These are phyloP conservation scores for Huntiella omanensis DNA, from an alignment of 2,329 filamentous ascomycete genomes.

Conservation along the genomic window DNA sequence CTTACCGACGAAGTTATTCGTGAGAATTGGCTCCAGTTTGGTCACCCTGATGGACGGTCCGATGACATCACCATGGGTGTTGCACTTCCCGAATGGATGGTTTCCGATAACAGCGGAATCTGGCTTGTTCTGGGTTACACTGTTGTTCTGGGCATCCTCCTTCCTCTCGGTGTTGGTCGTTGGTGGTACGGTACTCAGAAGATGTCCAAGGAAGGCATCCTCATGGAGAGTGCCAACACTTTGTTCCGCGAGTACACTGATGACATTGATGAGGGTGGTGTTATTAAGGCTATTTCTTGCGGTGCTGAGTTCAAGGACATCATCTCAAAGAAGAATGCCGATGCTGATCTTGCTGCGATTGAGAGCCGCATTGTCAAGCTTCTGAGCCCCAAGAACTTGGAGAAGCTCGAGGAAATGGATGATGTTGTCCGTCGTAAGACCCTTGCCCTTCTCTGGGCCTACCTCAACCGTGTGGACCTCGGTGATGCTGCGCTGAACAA, in stretches of 20 bases:
- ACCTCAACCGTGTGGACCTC: slow-evolving; percentile 73
- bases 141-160: slow-evolving; percentile 64
- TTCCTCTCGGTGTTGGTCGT: slow-evolving; percentile 83
- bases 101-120: slow-evolving; percentile 87
- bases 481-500: slow-evolving; percentile 59
- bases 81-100: slow-evolving; percentile 77
- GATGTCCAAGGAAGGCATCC: slow-evolving; percentile 79
- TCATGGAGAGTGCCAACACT: slow-evolving; percentile 84
- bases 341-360: slow-evolving; percentile 62
- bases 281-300: slow-evolving; percentile 63
- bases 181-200: slow-evolving; percentile 98
- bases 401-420: slow-evolving; percentile 62
- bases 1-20: slow-evolving; percentile 93
- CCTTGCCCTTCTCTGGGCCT: slow-evolving; percentile 82
- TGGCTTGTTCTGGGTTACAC: slow-evolving; percentile 87
- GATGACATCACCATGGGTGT: slow-evolving; percentile 97
- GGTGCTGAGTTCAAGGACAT: slow-evolving; percentile 70
- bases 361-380: slow-evolving; percentile 61
- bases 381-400: slow-evolving; percentile 49
- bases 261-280: slow-evolving; percentile 57
- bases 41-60: slow-evolving; percentile 81
- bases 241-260: slow-evolving; percentile 89
- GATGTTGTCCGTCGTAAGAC: slow-evolving; percentile 67
- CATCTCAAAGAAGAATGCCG: slow-evolving; percentile 59
- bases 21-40: slow-evolving; percentile 91